Evolutionary conservation across 495 filamentous ascomycete species (phyloP), one percentile per base, ranked within the genome.

Genomic region (Trichocladium uniseriatum): DNA sequence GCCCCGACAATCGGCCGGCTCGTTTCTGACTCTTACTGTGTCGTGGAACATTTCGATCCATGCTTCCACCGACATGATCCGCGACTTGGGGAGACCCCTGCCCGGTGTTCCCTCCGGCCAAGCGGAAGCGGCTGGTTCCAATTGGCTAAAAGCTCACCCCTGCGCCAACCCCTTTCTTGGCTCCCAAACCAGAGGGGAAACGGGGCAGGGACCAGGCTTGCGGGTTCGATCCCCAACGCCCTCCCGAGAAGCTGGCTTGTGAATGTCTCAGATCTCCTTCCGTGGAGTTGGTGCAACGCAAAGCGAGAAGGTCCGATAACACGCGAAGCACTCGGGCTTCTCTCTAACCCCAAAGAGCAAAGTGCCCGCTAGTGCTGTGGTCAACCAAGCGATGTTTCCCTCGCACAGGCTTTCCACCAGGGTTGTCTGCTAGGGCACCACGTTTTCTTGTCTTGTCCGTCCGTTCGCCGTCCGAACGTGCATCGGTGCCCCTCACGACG

Each of bases 201-300:
- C 15, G 10, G 10, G 20, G 41, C 52, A 49, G 29, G 46, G 46
- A 54, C 52, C 52, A 41, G 46, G 52, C 16, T 36, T 16, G 43
- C 47, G 43, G 47, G 51, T 27, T 34, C 31, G 16, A n/a, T 31
- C 20, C 18, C 19, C 38, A 19, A 21, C 7, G 14, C 38, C 38
- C 29, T 18, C 45, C 19, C 46, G 36, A 43, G 41, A 43, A 19
- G 1, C n/a, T 22, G 22, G 27, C 40, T 40, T 42, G 47, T 38
- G 20, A 27, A 28, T 44, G 51, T 54, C 51, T 54, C 51, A 44
- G 45, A 54, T 54, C 51, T 50, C 13, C 8, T 13, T 21, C n/a
- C 6, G 36, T 24, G 35, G 42, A 21, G 36, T 11, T 41, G 7
- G 28, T 24, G 38, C 16, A 35, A 16, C 19, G 19, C 7, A 39